Evolutionary conservation across 768 basidiomycete genomes (phyloP), one percentile per base, ranked within the genome.

Genomic region (Collybia sordida): DNA sequence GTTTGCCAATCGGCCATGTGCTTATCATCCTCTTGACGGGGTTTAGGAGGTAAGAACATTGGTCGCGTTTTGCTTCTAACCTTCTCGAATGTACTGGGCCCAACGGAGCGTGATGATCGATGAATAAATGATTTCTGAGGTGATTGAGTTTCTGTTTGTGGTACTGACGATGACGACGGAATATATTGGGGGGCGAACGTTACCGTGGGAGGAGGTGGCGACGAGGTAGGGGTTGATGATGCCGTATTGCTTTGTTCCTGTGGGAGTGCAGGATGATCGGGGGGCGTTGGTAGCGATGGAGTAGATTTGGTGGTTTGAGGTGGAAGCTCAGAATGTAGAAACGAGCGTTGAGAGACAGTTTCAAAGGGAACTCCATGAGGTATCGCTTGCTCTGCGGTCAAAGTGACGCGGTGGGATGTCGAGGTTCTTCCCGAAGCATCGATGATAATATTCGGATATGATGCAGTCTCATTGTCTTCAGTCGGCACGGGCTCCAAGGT

Each of bases 41-140:
- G 71, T 63, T 96, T 96, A 5, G 93, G 93, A 19, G 93, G 93
- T n/a, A 95, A 73, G 63, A 86, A 86, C 4, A 77, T 67, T 15
- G 90, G 93, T n/a, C 93, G 74, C 0, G 93, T 96, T 65, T 82
- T 86, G 66, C 88, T 92, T 44, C 88, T 70, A 27, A 92, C 85
- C 66, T 85, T 88, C 62, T 93, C 88, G 40, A 95, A 75, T 4
- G 71, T 64, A 57, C 86, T 89, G 8, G 88, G 88, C 17, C 88
- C 86, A 11, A 67, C 60, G 3, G 86, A 84, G 18, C 81, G 81
- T 24, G 74, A 68, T 34, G 68, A 64, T 46, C 72, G 71, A 59
- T 81, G 80, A 11, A 43, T 51, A 52, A 64, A 57, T 31, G 62
- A 54, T 47, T 71, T 73, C 43, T 66, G 58, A 42, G 43, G 58